A percentile compares a stretch with the other conserved stretches of the same genome.
These are phyloP conservation scores for Alternaria sp. DNA, from an alignment of 2,329 filamentous ascomycete species.

Conservation along the genomic window DNA sequence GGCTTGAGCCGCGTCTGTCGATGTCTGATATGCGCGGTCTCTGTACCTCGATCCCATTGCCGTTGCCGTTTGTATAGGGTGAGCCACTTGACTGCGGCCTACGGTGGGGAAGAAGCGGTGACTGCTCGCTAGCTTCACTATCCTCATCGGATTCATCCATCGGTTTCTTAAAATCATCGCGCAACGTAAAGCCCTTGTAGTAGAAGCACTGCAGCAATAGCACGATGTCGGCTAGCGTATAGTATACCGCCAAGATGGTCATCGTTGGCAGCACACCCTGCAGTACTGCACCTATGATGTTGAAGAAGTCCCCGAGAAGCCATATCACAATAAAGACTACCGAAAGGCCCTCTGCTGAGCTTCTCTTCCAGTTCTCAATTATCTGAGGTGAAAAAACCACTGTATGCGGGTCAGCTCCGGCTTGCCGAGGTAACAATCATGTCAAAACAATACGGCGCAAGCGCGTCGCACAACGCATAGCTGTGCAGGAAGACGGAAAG, in stretches of 20 bases:
- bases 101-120: conserved; percentile 45
- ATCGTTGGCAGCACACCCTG: conserved; percentile 95
- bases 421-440: background rate
- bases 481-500: background rate
- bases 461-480: background rate
- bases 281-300: conserved; percentile 89
- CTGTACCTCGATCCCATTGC: conserved; percentile 32
- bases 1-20: conserved; percentile 41
- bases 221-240: conserved; percentile 90
- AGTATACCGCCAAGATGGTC: conserved; percentile 94
- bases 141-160: conserved; percentile 32
- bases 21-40: conserved; percentile 49
- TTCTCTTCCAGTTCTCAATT: conserved; percentile 88
- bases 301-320: conserved; percentile 95
- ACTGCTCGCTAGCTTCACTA: conserved; percentile 48
- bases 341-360: conserved; percentile 86
- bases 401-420: conserved; percentile 25
- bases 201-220: conserved; percentile 92
- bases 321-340: conserved; percentile 93
- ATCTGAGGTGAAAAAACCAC: conserved; percentile 97
- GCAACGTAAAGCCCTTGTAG: conserved; percentile 78
- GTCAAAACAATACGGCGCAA: background rate
- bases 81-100: conserved; percentile 36
- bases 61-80: conserved; percentile 26
- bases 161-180: conserved; percentile 43